phyloP scores from a whole-genome alignment of 2,329 filamentous ascomycete genomes.

The Dactylellina parvicollis region DNA sequence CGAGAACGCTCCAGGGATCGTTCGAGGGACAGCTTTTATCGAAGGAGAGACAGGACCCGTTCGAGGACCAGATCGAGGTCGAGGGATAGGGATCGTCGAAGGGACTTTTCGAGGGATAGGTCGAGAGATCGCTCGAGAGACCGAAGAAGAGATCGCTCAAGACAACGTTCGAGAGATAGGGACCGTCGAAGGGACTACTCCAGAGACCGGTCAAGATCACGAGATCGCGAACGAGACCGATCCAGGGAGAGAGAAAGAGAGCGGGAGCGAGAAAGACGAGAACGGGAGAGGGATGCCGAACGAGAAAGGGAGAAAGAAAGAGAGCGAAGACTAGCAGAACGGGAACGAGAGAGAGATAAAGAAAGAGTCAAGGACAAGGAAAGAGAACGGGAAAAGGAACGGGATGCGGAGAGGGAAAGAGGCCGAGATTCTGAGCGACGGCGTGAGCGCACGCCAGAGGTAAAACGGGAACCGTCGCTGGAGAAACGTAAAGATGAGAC shows the following conservation, averaged over 20 bases:
- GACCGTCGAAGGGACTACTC: slow-evolving; percentile 36
- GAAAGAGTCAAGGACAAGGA: too few relatives aligned
- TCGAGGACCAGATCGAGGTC: slow-evolving; percentile 37
- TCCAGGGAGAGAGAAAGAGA: slow-evolving; percentile 41
- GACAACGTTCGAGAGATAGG: slow-evolving; percentile 36
- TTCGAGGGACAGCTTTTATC: slow-evolving; percentile 28
- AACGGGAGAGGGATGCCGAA: slow-evolving; percentile 37
- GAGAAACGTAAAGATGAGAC: slow-evolving; percentile 35
- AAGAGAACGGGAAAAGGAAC: slow-evolving; percentile 18
- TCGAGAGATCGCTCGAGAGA: slow-evolving; percentile 34
- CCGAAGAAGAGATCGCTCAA: slow-evolving; percentile 29
- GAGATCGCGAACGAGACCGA: slow-evolving; percentile 42
- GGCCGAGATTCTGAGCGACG: slow-evolving; percentile 17
- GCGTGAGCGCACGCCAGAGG: slow-evolving; percentile 32
- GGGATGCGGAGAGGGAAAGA: slow-evolving; percentile 17
- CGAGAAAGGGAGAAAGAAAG: slow-evolving; percentile 33
- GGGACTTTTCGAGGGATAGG: slow-evolving; percentile 38
- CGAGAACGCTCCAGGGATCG: slow-evolving; percentile 29
- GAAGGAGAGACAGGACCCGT: slow-evolving; percentile 29
- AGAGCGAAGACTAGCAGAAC: slow-evolving; percentile 18
- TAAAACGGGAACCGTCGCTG: slow-evolving; percentile 19
- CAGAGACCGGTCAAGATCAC: slow-evolving; percentile 33
- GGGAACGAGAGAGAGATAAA: slow-evolving; percentile 21
- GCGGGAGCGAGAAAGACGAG: slow-evolving; percentile 35
- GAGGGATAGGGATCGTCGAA: slow-evolving; percentile 27